These are phyloP conservation scores for Colletotrichum sp. DNA, from an alignment of 2,329 filamentous ascomycete genomes.

Conservation along the genomic window DNA sequence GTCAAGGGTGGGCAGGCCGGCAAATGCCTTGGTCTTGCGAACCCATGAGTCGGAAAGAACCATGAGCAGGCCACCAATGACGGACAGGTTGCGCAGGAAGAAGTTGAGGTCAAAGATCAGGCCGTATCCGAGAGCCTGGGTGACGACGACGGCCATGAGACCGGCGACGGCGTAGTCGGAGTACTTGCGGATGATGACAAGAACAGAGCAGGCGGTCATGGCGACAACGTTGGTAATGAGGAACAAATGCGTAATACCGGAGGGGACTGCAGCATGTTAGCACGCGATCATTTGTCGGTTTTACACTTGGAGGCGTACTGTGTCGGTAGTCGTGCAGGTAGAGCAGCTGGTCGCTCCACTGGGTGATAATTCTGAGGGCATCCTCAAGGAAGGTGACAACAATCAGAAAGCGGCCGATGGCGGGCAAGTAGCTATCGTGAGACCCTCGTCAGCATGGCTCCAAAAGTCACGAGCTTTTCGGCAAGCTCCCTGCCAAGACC, in stretches of 20 bases:
- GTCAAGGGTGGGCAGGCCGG: constrained; percentile 89
- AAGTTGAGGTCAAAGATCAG: constrained; percentile 99
- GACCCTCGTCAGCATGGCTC: constrained; percentile 26
- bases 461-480: neutral
- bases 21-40: constrained; percentile 95
- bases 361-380: constrained; percentile 92
- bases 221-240: constrained; percentile 87
- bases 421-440: constrained; percentile 80
- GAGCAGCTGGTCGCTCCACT: constrained; percentile 94
- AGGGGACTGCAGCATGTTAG: constrained; percentile 68
- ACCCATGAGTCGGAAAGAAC: constrained; percentile 98
- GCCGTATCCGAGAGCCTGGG: constrained; percentile 94
- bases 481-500: neutral
- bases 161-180: constrained; percentile 92
- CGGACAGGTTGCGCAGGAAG: constrained; percentile 97
- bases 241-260: constrained; percentile 89
- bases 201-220: constrained; percentile 80
- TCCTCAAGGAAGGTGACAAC: constrained; percentile 99
- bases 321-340: constrained; percentile 93
- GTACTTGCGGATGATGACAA: constrained; percentile 92
- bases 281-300: neutral
- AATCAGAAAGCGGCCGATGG: constrained; percentile 95
- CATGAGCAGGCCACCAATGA: constrained; percentile 97
- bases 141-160: constrained; percentile 87
- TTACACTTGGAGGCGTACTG: constrained; percentile 67